phyloP scores from a whole-genome alignment of 2,329 filamentous ascomycete species.

The Thermochaetoides dissita region DNA sequence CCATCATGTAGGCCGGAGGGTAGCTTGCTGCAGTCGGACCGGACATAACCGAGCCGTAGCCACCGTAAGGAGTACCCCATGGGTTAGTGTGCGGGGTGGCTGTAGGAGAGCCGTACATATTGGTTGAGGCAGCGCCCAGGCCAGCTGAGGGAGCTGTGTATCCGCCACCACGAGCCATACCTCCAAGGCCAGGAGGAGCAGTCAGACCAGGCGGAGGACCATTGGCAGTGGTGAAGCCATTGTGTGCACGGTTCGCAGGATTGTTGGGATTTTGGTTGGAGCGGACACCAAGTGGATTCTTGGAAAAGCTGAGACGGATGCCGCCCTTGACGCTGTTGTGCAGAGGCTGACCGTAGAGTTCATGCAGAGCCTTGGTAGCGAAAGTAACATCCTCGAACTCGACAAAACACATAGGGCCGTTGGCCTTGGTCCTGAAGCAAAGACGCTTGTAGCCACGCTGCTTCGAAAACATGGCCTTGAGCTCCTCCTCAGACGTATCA shows the following conservation, averaged over 20 bases:
- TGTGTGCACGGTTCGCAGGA: slow-evolving; percentile 42
- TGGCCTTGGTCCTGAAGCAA: slow-evolving; percentile 87
- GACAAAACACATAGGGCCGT: slow-evolving; percentile 97
- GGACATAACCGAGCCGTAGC: slow-evolving; percentile 11
- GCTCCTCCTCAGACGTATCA: slow-evolving; percentile 85
- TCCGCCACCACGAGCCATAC: slow-evolving; percentile 9
- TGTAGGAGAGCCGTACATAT: slow-evolving; percentile 10
- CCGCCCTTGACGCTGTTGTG: slow-evolving; percentile 91
- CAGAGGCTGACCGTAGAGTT: slow-evolving; percentile 73
- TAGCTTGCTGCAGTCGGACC: neutral
- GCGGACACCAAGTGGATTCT: slow-evolving; percentile 88
- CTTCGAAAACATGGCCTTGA: slow-evolving; percentile 86
- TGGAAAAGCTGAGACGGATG: slow-evolving; percentile 90
- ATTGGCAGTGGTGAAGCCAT: slow-evolving; percentile 52
- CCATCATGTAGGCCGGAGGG: neutral
- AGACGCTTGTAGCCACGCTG: slow-evolving; percentile 90
- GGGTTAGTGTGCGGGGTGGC: slow-evolving; percentile 9
- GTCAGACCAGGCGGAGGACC: slow-evolving; percentile 72
- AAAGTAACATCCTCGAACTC: slow-evolving; percentile 91
- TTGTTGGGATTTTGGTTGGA: slow-evolving; percentile 49
- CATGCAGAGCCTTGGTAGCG: slow-evolving; percentile 78
- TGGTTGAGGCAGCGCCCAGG: slow-evolving; percentile 5
- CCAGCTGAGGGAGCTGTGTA: slow-evolving; percentile 9
- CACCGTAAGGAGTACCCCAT: slow-evolving; percentile 13
- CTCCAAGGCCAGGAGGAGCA: slow-evolving; percentile 56